phyloP scores from a whole-genome alignment of 2,329 filamentous ascomycete genomes.

The Pseudogymnoascus sp. region DNA sequence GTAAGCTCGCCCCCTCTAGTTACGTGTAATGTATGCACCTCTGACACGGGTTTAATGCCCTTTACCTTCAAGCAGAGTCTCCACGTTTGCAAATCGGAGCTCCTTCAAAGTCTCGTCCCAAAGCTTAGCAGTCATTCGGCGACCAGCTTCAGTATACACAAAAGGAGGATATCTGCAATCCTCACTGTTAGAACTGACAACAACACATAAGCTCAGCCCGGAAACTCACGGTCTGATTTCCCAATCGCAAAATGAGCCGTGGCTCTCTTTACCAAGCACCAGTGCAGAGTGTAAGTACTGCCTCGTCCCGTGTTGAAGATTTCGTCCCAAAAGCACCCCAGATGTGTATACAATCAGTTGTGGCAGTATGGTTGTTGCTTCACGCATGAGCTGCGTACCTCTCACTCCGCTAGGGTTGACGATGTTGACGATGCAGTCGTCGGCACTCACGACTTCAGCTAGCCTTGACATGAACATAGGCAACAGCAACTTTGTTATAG shows the following conservation, averaged over 20 bases:
- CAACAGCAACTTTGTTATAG: slow-evolving; percentile 14
- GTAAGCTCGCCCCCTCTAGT: not conserved
- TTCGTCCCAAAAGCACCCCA: slow-evolving; percentile 13
- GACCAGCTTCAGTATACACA: not conserved
- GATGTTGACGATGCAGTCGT: slow-evolving; percentile 21
- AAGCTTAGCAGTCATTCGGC: slow-evolving; percentile 26
- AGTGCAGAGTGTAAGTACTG: slow-evolving; percentile 19
- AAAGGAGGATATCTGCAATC: not conserved
- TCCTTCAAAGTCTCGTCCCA: slow-evolving; percentile 32
- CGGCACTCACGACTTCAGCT: slow-evolving; percentile 12
- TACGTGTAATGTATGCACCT: not conserved
- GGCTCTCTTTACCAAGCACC: slow-evolving; percentile 19
- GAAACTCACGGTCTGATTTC: slow-evolving; percentile 21
- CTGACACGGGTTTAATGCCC: not conserved
- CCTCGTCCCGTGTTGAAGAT: slow-evolving; percentile 16
- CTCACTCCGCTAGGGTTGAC: slow-evolving; percentile 18
- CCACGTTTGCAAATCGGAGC: slow-evolving; percentile 24
- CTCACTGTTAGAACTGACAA: not conserved
- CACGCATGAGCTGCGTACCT: slow-evolving; percentile 17
- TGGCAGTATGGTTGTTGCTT: not conserved
- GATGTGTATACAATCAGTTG: slow-evolving; percentile 7
- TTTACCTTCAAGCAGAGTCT: not conserved
- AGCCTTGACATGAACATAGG: slow-evolving; percentile 16
- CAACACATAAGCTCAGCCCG: not conserved
- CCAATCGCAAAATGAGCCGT: slow-evolving; percentile 21